These are phyloP conservation scores for Ochromonas danica DNA, from an alignment of 108 stramenopile genomes.

Conservation along the genomic window DNA sequence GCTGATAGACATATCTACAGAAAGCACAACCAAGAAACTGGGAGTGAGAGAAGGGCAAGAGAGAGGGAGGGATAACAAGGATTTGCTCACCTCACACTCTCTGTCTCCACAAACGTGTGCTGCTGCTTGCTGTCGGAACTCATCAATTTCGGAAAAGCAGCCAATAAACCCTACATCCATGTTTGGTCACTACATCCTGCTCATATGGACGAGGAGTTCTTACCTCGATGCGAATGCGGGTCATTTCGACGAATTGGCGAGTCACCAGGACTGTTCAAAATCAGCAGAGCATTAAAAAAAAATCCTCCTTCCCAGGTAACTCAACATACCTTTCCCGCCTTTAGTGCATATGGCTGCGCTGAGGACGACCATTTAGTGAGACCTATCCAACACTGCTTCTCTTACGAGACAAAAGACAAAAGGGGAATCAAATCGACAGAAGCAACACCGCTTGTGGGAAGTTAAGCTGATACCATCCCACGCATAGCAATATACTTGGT, in stretches of 20 bases:
- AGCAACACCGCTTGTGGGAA: too few relatives aligned
- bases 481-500: too few relatives aligned
- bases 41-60: not conserved
- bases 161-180: constrained; percentile 75
- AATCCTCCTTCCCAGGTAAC: not conserved
- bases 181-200: too few relatives aligned
- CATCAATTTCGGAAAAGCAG: constrained; percentile 99
- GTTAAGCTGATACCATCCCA: too few relatives aligned
- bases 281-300: not conserved
- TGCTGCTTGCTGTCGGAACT: constrained; percentile 69
- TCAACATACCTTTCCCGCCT: constrained; percentile 23
- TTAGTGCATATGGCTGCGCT: constrained; percentile 41
- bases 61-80: not conserved
- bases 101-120: constrained; percentile 98
- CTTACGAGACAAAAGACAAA: too few relatives aligned
- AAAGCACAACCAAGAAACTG: not conserved
- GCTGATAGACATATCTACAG: constrained; percentile 88
- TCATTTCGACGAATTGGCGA: constrained; percentile 99
- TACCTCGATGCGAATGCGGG: constrained; percentile 87
- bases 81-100: constrained; percentile 82
- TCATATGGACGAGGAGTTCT: not conserved
- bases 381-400: too few relatives aligned
- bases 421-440: too few relatives aligned
- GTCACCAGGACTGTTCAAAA: constrained; percentile 68
- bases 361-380: constrained; percentile 51